Base-by-base conservation (phyloP, 805 yeast species). In the Teunomyces atbi region DNA sequence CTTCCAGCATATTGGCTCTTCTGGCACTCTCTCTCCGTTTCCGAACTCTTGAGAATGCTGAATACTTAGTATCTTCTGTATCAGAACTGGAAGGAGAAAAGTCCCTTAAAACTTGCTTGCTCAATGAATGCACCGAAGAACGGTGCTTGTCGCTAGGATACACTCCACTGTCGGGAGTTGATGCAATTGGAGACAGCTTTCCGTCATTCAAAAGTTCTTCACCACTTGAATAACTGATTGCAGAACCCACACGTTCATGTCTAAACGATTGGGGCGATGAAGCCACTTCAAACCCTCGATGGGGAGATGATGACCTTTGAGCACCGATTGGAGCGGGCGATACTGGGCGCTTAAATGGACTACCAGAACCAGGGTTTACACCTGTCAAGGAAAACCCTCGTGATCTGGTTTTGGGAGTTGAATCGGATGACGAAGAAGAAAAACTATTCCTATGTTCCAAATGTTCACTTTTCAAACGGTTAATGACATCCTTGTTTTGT, bases 401-500 rank as follows among this genome's bases (percentile, higher is more conserved):
- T 34, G 74, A 65, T 46, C 76, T 58, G 8, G 62, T 51, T 10
- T 57, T 48, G 2, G 76, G 68, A 1, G 71, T 61, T 0, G 73
- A 65, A 6, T 73, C 81, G 4, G 79, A 73, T 2, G 81, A 72
- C 0, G 82, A 71, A 1, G 77, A 66, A 6, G 84, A 73, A 38
- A 71, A 63, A 42, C 81, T 76, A 45, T 67, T 72, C 50, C 67
- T 71, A 54, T 80, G 83, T 52, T 83, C 88, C 52, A 84, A 54
- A 62, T 89, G 96, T 61, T 92, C 98, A 26, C 76, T 84, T 58
- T 90, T 87, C 60, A 94, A 77, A 51, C 96, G 73, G 58, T 88
- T 87, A 52, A 94, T 89, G 11, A 87, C 91, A 66, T 91, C 97
- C 59, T 89, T 89, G 60, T 94, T 94, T 6, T 96, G 97, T 57